Percentiles rank a stretch among this genome's conserved stretches.
phyloP scores from a whole-genome alignment of 768 basidiomycete species.

The Leccinum truebloodii region DNA sequence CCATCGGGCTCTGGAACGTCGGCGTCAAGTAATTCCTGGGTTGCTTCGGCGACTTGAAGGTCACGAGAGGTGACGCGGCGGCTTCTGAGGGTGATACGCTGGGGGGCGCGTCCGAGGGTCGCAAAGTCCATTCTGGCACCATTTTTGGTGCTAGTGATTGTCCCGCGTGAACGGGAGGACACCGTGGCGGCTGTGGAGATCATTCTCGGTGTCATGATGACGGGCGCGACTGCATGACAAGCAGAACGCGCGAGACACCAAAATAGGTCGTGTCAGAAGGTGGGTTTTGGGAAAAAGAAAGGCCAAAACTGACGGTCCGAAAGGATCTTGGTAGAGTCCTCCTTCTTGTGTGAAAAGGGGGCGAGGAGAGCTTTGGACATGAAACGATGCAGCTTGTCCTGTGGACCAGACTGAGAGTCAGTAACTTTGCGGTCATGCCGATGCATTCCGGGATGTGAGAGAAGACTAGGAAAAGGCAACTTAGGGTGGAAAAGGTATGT shows the following conservation, averaged over 20 bases:
- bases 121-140: conserved; percentile 65
- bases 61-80: conserved; percentile 80
- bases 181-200: conserved; percentile 70
- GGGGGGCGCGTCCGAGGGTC: conserved; percentile 75
- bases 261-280: conserved; percentile 1
- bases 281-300: neutral
- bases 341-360: conserved; percentile 59
- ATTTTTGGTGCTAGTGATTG: conserved; percentile 31
- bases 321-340: conserved; percentile 70
- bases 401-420: conserved; percentile 3
- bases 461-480: conserved; percentile 3
- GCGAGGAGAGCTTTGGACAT: conserved; percentile 72
- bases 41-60: conserved; percentile 80
- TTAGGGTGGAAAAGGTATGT: neutral
- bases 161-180: conserved; percentile 47
- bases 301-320: conserved; percentile 60
- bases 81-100: conserved; percentile 62
- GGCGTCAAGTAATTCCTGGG: conserved; percentile 68
- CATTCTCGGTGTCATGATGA: conserved; percentile 88
- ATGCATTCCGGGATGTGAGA: conserved; percentile 21
- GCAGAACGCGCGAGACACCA: neutral
- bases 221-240: conserved; percentile 66
- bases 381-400: conserved; percentile 52
- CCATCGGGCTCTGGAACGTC: conserved; percentile 77
- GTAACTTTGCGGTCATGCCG: conserved; percentile 17